phyloP scores from a whole-genome alignment of 805 yeast species.

The Saturnispora gosingensis region DNA sequence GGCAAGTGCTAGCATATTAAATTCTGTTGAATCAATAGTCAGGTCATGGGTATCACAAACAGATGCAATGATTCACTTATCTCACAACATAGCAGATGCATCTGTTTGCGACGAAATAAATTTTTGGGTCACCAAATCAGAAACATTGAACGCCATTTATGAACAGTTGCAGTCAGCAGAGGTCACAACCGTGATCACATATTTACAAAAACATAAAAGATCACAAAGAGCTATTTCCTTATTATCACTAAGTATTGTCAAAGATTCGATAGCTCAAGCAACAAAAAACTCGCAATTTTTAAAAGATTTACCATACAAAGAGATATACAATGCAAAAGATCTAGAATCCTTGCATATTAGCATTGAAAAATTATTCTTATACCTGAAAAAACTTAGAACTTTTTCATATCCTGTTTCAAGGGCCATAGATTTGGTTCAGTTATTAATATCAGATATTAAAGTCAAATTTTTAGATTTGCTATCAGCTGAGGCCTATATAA shows the following conservation, averaged over 20 bases:
- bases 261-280: conserved; percentile 42
- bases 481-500: conserved; percentile 33
- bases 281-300: conserved; percentile 52
- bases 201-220: conserved; percentile 62
- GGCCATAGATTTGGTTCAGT: conserved; percentile 57
- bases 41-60: conserved; percentile 67
- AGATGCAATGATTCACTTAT: conserved; percentile 44
- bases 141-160: conserved; percentile 44
- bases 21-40: conserved; percentile 58
- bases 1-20: conserved; percentile 48
- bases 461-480: conserved; percentile 33
- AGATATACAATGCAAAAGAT: conserved; percentile 39
- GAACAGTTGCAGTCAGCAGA: conserved; percentile 48
- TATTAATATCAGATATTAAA: conserved; percentile 50
- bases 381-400: conserved; percentile 53
- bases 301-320: conserved; percentile 61
- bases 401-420: conserved; percentile 56
- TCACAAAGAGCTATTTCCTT: conserved; percentile 72
- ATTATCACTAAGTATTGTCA: conserved; percentile 59
- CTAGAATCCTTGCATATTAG: conserved; percentile 38
- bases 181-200: conserved; percentile 46
- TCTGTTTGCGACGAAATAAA: conserved; percentile 54
- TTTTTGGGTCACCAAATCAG: conserved; percentile 71
- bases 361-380: conserved; percentile 42
- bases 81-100: conserved; percentile 47